Evolutionary conservation across 805 yeast genomes (phyloP).

Genomic region (Lachancea nothofagi): DNA sequence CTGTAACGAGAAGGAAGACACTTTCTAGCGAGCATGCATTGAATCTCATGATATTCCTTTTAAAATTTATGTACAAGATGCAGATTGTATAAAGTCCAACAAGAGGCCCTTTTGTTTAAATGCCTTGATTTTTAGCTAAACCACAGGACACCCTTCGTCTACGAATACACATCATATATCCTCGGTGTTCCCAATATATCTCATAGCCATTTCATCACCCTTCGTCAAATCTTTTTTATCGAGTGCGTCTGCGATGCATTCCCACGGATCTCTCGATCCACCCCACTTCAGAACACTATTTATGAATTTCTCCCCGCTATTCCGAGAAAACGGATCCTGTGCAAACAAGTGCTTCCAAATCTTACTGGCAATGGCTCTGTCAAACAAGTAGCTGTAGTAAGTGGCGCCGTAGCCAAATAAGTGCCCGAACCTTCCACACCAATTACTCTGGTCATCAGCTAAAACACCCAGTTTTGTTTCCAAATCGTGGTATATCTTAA

Average conservation of each 20-base stretch:
- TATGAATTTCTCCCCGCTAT: constrained; percentile 71
- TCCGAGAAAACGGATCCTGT: constrained; percentile 61
- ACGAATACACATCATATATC: constrained; percentile 3
- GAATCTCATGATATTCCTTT: neutral
- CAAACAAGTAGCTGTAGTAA: constrained; percentile 86
- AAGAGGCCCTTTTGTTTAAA: no score
- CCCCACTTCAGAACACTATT: constrained; percentile 82
- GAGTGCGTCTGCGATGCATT: constrained; percentile 71
- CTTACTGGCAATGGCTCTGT: constrained; percentile 84
- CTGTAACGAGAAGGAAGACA: neutral
- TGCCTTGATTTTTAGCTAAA: no score
- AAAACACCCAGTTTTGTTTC: constrained; percentile 57
- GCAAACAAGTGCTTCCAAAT: constrained; percentile 73
- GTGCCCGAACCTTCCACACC: constrained; percentile 96
- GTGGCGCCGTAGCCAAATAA: constrained; percentile 90
- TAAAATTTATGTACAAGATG: constrained; percentile 6
- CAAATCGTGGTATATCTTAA: constrained; percentile 56
- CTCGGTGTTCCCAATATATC: constrained; percentile 38
- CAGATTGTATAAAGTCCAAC: no score
- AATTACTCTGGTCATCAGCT: constrained; percentile 63
- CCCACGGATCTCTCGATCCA: constrained; percentile 87
- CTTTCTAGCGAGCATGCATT: neutral
- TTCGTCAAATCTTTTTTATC: constrained; percentile 52
- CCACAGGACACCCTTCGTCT: no score
- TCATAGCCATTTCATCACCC: constrained; percentile 74